These are phyloP conservation scores for Barnettozyma vustinii DNA, from an alignment of 805 yeast species.

Conservation along the genomic window DNA sequence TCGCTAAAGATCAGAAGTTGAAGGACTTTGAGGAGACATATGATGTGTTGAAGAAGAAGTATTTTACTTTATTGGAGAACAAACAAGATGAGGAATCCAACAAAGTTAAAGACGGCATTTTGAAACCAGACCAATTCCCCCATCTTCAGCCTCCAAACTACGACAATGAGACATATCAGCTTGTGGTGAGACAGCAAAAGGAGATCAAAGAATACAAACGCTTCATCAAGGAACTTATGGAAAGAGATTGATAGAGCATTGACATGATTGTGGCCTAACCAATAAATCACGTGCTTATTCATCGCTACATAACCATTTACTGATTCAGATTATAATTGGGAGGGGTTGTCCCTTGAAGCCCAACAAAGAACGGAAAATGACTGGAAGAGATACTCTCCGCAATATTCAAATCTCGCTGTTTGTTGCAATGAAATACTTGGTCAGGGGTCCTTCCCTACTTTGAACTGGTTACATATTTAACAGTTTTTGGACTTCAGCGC, in stretches of 20 bases:
- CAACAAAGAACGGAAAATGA: neutral
- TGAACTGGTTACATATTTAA: too few relatives aligned
- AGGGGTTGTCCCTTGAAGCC: too few relatives aligned
- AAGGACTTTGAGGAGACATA: slow-evolving; percentile 5
- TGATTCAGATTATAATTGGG: neutral
- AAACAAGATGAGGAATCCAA: neutral
- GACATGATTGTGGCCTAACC: neutral
- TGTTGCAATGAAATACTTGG: neutral
- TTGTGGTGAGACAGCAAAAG: slow-evolving; percentile 9
- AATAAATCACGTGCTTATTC: neutral
- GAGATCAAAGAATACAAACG: slow-evolving; percentile 22
- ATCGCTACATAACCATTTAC: neutral
- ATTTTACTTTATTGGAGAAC: neutral
- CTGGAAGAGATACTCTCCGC: neutral
- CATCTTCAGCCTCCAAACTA: neutral
- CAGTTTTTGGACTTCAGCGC: neutral
- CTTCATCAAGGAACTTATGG: slow-evolving; percentile 23
- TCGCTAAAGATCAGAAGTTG: neutral
- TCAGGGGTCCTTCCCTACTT: too few relatives aligned
- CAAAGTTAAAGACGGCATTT: neutral
- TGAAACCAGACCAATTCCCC: neutral
- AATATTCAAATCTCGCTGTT: neutral
- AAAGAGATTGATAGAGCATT: slow-evolving; percentile 12
- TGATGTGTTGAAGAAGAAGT: neutral
- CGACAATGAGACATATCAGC: slow-evolving; percentile 2